Percentiles rank a stretch among this genome's conserved stretches.
Conservation (phyloP, 1,284 basidiomycete species). For the Mycena citricolor region DNA sequence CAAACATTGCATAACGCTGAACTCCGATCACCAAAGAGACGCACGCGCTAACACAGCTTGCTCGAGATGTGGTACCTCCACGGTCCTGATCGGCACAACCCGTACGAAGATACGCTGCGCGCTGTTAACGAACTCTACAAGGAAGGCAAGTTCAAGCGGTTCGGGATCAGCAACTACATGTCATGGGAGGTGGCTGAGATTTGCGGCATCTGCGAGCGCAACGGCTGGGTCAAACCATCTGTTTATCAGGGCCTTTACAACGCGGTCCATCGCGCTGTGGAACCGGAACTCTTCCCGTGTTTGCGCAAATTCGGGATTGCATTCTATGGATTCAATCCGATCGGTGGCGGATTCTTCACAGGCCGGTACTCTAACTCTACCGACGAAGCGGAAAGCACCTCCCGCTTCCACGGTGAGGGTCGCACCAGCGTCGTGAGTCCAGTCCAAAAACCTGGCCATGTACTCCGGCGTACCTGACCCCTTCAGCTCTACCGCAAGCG, state of each 20-base stretch:
- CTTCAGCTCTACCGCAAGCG: background rate
- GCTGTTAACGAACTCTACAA: slow-evolving; percentile 20
- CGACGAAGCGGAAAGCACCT: no score
- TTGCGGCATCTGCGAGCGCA: slow-evolving; percentile 16
- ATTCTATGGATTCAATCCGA: slow-evolving; percentile 17
- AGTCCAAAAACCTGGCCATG: no score
- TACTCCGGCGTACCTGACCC: no score
- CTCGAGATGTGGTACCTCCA: slow-evolving; percentile 23
- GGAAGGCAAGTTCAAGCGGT: slow-evolving; percentile 22
- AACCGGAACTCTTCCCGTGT: slow-evolving; percentile 17
- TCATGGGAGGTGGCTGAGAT: slow-evolving; percentile 19
- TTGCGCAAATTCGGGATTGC: slow-evolving; percentile 16
- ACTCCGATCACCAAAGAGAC: no score
- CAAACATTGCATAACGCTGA: no score
- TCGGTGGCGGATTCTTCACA: slow-evolving; percentile 17
- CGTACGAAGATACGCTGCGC: slow-evolving; percentile 20
- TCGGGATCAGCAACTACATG: slow-evolving; percentile 14
- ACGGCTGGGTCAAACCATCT: slow-evolving; percentile 14
- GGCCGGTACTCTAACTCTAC: slow-evolving; percentile 13
- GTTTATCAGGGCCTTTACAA: slow-evolving; percentile 18
- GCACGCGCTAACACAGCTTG: no score
- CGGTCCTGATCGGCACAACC: slow-evolving; percentile 20
- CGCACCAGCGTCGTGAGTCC: no score
- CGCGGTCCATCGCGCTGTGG: slow-evolving; percentile 13
- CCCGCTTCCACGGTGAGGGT: no score